Percentiles rank a stretch among this genome's conserved stretches.
phyloP scores from a whole-genome alignment of 2,329 filamentous ascomycete species.

The Colletotrichum falcatum region DNA sequence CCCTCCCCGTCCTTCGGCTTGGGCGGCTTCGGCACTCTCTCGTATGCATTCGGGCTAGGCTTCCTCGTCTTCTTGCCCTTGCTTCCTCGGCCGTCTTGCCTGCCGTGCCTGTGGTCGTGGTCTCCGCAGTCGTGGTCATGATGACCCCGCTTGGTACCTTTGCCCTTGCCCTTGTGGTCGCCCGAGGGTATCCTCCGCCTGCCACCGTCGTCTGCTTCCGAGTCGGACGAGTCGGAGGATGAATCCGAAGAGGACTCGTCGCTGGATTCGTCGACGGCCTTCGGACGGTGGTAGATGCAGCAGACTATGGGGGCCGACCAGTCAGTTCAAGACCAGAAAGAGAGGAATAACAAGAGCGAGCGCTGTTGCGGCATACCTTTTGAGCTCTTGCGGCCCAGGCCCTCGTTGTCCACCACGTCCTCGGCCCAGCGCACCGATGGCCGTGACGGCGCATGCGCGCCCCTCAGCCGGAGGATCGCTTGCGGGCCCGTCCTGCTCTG shows the following conservation, averaged over 20 bases:
- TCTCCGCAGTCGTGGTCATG: constrained; percentile 55
- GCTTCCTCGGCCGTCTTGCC: constrained; percentile 46
- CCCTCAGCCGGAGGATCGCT: constrained; percentile 65
- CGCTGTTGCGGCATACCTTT: constrained; percentile 74
- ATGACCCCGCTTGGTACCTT: constrained; percentile 52
- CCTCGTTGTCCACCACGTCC: constrained; percentile 94
- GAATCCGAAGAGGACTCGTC: constrained; percentile 72
- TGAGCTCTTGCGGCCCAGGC: constrained; percentile 90
- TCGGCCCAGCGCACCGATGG: constrained; percentile 91
- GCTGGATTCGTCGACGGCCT: constrained; percentile 84
- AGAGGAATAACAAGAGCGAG: neutral
- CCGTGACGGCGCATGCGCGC: constrained; percentile 57
- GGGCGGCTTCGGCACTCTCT: constrained; percentile 71
- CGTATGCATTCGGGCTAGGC: constrained; percentile 85
- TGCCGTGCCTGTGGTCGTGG: constrained; percentile 49
- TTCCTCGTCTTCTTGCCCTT: constrained; percentile 56
- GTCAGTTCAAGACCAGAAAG: neutral
- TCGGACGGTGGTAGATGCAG: constrained; percentile 96
- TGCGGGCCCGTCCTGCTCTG: constrained; percentile 47
- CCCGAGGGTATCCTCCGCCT: constrained; percentile 42
- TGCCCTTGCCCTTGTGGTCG: constrained; percentile 54
- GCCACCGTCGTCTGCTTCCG: constrained; percentile 58
- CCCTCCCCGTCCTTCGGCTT: constrained; percentile 51
- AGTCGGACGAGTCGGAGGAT: constrained; percentile 62
- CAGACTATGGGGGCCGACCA: constrained; percentile 73